Evolutionary conservation across 176 grass and related monocot genomes (phyloP).

Genomic region (Juncus effusus): DNA sequence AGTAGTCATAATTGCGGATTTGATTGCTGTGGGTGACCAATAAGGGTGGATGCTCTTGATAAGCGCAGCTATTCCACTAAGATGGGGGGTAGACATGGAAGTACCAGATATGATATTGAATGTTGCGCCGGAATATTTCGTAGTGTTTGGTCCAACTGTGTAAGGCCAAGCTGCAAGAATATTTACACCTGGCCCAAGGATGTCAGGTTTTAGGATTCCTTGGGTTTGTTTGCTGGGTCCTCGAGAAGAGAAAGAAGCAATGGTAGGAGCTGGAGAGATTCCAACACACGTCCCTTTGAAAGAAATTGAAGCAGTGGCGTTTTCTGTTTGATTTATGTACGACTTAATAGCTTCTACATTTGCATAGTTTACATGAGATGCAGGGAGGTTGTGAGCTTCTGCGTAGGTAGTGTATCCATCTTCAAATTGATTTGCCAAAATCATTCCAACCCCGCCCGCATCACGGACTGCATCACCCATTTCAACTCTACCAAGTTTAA

Average conservation of each 20-base stretch:
- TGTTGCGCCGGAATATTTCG: slow-evolving; percentile 28
- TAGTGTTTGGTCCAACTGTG: slow-evolving; percentile 42
- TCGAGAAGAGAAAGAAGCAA: slow-evolving; percentile 48
- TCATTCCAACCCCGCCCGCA: slow-evolving; percentile 51
- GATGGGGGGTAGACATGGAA: slow-evolving; percentile 70
- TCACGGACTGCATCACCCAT: slow-evolving; percentile 7
- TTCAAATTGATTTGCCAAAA: slow-evolving; percentile 20
- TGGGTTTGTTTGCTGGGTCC: slow-evolving; percentile 46
- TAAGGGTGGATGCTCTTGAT: slow-evolving; percentile 32
- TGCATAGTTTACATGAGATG: slow-evolving; percentile 33
- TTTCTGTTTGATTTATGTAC: slow-evolving; percentile 38
- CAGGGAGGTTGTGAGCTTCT: slow-evolving; percentile 41
- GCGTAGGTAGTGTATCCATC: slow-evolving; percentile 36
- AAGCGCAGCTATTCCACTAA: slow-evolving; percentile 43
- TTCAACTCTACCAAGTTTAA: neutral
- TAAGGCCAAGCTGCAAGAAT: slow-evolving; percentile 60
- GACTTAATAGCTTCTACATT: slow-evolving; percentile 30
- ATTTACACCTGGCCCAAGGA: slow-evolving; percentile 59
- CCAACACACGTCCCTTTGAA: slow-evolving; percentile 43
- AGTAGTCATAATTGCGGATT: slow-evolving; percentile 58
- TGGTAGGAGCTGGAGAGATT: slow-evolving; percentile 33
- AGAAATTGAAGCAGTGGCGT: slow-evolving; percentile 42
- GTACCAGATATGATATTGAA: slow-evolving; percentile 73
- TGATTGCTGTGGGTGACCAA: slow-evolving; percentile 50
- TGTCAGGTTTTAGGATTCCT: slow-evolving; percentile 65